Evolutionary conservation across 106 monocot genomes (phyloP), one percentile per base, ranked within the genome.

Genomic region (Allium fistulosum): DNA sequence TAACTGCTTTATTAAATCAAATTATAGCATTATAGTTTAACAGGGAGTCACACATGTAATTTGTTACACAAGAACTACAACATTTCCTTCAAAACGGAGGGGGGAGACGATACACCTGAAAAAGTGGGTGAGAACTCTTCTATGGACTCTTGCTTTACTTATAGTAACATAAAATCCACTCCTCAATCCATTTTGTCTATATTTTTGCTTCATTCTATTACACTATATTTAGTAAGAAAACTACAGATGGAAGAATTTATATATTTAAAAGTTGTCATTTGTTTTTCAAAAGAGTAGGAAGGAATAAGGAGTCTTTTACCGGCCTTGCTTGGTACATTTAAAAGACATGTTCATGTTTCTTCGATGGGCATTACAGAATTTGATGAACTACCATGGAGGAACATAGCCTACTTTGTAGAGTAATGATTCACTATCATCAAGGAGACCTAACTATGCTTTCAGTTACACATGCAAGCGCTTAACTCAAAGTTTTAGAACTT

Each of bases 41-140:
- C 82, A 96, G 95, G 95, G 95, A 74, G 81, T 88, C 13, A 91
- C 95, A 56, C 88, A 96, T 81, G 91, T 91, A 14, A 96, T 96
- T 78, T 96, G 88, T 79, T 87, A 84, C 75, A 94, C 94, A 62
- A 90, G 94, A 61, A 94, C 94, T 46, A 94, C 94, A 27, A 87
- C 94, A 68, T 94, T 96, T 75, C 95, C 95, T 66, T 88, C 95
- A 47, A 88, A 73, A 55, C 83, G 95, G 14, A 91, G 95, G 95
- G 82, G 77, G 88, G 91, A 76, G 94, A 95, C 65, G 91, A 95
- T 73, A 91, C 94, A 68, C 94, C 94, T 47, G 85, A 95, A 86
- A 85, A 79, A 91, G 80, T 88, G 61, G 94, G 94, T 88, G 78
- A 16, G 85, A 26, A 70, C 59, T 37, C 46, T 58, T 58, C 15